Evolutionary conservation across 768 basidiomycete genomes (phyloP).

Genomic region (Phanerochaete sordida): DNA sequence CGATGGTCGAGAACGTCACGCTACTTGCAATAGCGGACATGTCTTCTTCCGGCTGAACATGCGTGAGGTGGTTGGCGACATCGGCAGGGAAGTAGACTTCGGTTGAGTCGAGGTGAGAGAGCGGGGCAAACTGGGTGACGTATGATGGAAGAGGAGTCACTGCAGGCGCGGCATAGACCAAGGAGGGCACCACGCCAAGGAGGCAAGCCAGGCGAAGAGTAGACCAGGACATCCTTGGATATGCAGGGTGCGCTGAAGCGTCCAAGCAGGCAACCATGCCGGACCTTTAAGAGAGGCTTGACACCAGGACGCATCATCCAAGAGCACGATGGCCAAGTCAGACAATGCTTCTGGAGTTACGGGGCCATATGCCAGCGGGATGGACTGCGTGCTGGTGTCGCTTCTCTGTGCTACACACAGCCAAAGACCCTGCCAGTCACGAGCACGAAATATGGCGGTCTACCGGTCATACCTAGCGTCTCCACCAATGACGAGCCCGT

Average conservation of each 20-base stretch:
- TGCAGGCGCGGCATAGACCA: neutral
- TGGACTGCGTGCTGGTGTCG: no score
- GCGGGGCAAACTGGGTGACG: slow-evolving; percentile 23
- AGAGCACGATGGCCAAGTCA: neutral
- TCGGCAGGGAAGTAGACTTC: slow-evolving; percentile 25
- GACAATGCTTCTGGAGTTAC: neutral
- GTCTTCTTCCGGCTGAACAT: slow-evolving; percentile 20
- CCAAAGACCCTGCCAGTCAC: no score
- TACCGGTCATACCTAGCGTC: neutral
- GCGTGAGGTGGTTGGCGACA: slow-evolving; percentile 19
- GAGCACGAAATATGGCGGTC: no score
- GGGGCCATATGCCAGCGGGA: neutral
- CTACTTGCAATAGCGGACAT: slow-evolving; percentile 10
- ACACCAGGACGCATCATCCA: no score
- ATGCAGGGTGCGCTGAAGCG: neutral
- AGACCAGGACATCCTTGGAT: neutral
- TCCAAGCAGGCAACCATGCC: neutral
- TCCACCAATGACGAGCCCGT: neutral
- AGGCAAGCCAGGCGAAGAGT: neutral
- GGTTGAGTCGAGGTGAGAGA: slow-evolving; percentile 22
- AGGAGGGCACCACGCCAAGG: neutral
- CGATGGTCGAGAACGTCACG: slow-evolving; percentile 19
- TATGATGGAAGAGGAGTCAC: slow-evolving; percentile 19
- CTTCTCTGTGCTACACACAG: no score
- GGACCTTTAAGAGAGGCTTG: no score